Evolutionary conservation across 352 stramenopile species (phyloP).

Genomic region (Phytophthora parvispora): DNA sequence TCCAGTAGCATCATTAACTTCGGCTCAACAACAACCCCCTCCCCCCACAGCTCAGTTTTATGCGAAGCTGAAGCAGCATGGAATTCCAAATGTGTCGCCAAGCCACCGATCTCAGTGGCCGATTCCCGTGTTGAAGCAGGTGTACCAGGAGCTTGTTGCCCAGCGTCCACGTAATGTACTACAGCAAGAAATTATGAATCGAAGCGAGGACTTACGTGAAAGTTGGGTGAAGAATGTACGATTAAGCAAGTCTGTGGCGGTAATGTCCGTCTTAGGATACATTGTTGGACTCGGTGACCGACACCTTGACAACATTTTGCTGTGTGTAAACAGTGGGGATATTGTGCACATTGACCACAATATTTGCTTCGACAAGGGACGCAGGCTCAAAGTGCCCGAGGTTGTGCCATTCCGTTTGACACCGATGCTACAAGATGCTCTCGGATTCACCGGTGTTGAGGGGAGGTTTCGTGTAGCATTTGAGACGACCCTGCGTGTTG

Average conservation of each 20-base stretch:
- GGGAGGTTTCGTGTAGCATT: constrained; percentile 79
- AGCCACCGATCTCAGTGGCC: constrained; percentile 76
- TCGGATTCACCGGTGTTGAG: constrained; percentile 83
- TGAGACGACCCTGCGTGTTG: constrained; percentile 77
- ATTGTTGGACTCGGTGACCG: constrained; percentile 92
- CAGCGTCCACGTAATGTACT: constrained; percentile 76
- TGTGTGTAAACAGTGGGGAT: constrained; percentile 82
- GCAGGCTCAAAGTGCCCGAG: constrained; percentile 90
- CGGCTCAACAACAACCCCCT: constrained; percentile 31
- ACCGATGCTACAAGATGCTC: constrained; percentile 75
- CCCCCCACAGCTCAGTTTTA: constrained; percentile 84
- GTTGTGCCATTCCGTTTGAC: constrained; percentile 94
- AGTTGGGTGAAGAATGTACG: constrained; percentile 65
- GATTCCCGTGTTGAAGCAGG: constrained; percentile 61
- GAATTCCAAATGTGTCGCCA: constrained; percentile 76
- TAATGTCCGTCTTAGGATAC: constrained; percentile 92
- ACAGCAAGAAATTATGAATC: constrained; percentile 66
- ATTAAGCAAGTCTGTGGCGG: constrained; percentile 80
- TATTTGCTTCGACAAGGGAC: constrained; percentile 93
- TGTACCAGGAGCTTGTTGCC: constrained; percentile 74
- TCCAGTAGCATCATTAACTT: constrained; percentile 10
- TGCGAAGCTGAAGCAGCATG: constrained; percentile 82
- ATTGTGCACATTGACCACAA: constrained; percentile 96
- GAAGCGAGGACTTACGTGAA: constrained; percentile 69
- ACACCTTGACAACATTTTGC: constrained; percentile 93